These are phyloP conservation scores for Solanum stenotomum DNA, from an alignment of 257 asterid genomes.

Conservation along the genomic window DNA sequence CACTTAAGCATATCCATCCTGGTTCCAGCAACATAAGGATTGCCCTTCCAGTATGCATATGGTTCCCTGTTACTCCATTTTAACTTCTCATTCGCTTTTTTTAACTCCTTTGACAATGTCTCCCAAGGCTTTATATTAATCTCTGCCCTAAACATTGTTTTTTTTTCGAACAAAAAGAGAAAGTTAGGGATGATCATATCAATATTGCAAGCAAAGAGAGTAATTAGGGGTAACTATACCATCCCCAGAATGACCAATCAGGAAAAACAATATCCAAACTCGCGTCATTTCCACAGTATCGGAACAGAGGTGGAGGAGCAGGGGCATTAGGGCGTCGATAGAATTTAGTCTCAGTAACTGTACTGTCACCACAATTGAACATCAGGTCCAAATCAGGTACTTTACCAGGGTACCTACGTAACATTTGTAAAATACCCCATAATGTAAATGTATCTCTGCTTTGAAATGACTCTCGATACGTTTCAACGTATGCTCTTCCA, in stretches of 20 bases:
- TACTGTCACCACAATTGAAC: conserved; percentile 29
- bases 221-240: conserved; percentile 6
- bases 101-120: conserved; percentile 31
- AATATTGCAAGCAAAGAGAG: background rate
- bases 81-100: conserved; percentile 43
- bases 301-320: conserved; percentile 26
- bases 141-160: conserved; percentile 48
- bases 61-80: conserved; percentile 72
- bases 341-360: conserved; percentile 5
- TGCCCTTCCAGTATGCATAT: conserved; percentile 86
- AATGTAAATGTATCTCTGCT: conserved; percentile 29
- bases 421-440: conserved; percentile 36
- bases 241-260: conserved; percentile 8
- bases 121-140: conserved; percentile 86
- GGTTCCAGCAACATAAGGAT: conserved; percentile 34
- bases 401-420: conserved; percentile 28
- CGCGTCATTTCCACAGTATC: conserved; percentile 23
- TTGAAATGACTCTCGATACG: conserved; percentile 15
- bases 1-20: conserved; percentile 73
- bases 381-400: conserved; percentile 33
- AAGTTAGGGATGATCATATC: background rate
- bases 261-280: conserved; percentile 41
- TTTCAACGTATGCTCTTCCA: conserved; percentile 27
- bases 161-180: background rate
- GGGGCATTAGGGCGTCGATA: conserved; percentile 1